These are phyloP conservation scores for Xanthoconium stramineum DNA, from an alignment of 768 basidiomycete species.

Conservation along the genomic window DNA sequence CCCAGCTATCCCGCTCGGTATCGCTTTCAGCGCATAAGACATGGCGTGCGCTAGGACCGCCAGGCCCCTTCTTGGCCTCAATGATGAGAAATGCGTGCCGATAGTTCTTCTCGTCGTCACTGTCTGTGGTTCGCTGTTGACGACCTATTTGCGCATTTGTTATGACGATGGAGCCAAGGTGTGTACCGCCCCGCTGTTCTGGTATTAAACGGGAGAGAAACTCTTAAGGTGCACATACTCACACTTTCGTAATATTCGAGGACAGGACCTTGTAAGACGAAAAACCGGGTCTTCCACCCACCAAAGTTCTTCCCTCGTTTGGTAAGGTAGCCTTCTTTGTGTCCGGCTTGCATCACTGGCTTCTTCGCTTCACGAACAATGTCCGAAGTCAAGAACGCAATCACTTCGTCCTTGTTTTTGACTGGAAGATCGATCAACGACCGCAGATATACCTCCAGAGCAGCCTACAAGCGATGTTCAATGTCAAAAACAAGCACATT, in stretches of 20 bases:
- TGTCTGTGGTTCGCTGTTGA: slow-evolving; percentile 65
- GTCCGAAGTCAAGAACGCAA: slow-evolving; percentile 90
- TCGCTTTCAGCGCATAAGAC: slow-evolving; percentile 98
- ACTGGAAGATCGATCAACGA: slow-evolving; percentile 77
- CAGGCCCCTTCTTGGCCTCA: slow-evolving; percentile 74
- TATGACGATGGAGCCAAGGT: slow-evolving; percentile 86
- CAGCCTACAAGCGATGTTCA: slow-evolving; percentile 41
- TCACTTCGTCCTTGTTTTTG: slow-evolving; percentile 85
- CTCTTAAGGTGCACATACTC: slow-evolving; percentile 36
- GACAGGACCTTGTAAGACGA: slow-evolving; percentile 86
- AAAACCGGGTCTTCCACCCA: slow-evolving; percentile 95
- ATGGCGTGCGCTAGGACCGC: slow-evolving; percentile 72
- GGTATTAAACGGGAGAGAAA: slow-evolving; percentile 10
- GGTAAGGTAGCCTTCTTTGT: slow-evolving; percentile 94
- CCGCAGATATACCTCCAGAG: slow-evolving; percentile 84
- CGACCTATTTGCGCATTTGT: slow-evolving; percentile 96
- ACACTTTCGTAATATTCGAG: slow-evolving; percentile 96
- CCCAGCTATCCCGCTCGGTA: slow-evolving; percentile 90
- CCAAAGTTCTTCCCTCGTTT: slow-evolving; percentile 98
- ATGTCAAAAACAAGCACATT: neutral
- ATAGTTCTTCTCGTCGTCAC: slow-evolving; percentile 89
- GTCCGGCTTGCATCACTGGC: slow-evolving; percentile 74
- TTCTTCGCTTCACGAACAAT: slow-evolving; percentile 73
- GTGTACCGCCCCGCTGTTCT: slow-evolving; percentile 78
- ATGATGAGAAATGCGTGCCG: slow-evolving; percentile 97